Evolutionary conservation across 345 rosid species (phyloP), one percentile per base, ranked within the genome.

Genomic region (Populus ilicifolia): DNA sequence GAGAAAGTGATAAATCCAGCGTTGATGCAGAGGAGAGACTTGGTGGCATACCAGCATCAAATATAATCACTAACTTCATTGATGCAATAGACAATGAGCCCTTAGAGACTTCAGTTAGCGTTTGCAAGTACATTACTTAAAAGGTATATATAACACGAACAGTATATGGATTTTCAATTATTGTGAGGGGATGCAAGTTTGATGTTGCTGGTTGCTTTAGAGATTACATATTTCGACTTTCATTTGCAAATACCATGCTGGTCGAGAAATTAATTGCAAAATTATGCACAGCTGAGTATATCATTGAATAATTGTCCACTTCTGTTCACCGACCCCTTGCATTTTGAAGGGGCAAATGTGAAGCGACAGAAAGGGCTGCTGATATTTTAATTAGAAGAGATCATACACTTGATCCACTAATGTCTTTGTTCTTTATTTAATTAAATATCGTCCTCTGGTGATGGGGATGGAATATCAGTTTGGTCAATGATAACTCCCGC

Each of bases 311-410:
- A 23, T 62, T 23, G 39, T 78, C 36, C 36, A 5, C 33, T 21
- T 35, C 17, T 29, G 21, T 56, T 56, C 29, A 50, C 73, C 44
- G n/a, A 67, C 71, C 74, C 63, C 17, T 75, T 39, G 38, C 68
- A 71, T 75, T 66, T 46, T 77, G 79, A 73, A 73, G 70, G 68
- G 76, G 65, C 79, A 70, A 46, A 41, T 46, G 33, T 74, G 70
- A 69, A 71, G 75, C 71, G 75, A 65, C 80, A 71, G 46, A 62
- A 35, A 63, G 33, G 69, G 50, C 8, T 75, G 50, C 39, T 46
- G 7, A 64, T 64, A 64, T 50, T 71, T 71, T 50, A 72, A 71
- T 36, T 18, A 52, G 11, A 8, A 35, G 1, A 35, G 30, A 23
- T 35, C 9, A 70, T 43, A 20, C 61, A 69, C 75, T 29, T 21